These are phyloP conservation scores for Aureobasidium sp. DNA, from an alignment of 2,329 filamentous ascomycete genomes.

Conservation along the genomic window DNA sequence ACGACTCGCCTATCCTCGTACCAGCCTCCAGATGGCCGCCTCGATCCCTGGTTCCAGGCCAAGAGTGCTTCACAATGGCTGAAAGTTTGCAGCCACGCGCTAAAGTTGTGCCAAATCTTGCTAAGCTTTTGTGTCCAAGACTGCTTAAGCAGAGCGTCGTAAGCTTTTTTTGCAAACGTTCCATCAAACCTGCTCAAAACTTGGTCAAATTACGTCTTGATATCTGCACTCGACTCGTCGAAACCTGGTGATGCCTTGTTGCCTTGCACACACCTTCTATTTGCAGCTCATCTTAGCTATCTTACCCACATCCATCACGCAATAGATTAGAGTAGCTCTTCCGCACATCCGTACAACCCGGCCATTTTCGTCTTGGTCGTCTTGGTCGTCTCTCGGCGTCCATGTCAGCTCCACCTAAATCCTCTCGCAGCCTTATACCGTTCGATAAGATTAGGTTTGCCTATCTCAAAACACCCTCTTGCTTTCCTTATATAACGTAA, in stretches of 20 bases:
- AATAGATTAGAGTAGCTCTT: background rate
- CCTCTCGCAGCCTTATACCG: background rate
- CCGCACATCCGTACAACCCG: background rate
- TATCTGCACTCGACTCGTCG: background rate
- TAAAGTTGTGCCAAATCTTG: background rate
- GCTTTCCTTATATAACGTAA: background rate
- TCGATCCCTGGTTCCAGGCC: background rate
- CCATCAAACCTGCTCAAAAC: background rate
- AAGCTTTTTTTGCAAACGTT: background rate
- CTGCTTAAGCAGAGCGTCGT: background rate
- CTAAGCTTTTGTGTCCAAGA: background rate
- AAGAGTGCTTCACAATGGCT: background rate
- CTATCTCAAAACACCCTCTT: background rate
- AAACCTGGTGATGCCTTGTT: background rate
- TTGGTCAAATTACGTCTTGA: background rate
- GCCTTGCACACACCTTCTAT: background rate
- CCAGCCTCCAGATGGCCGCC: background rate
- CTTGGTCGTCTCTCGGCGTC: background rate
- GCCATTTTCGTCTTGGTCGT: background rate
- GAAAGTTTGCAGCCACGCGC: background rate
- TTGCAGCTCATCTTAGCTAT: background rate
- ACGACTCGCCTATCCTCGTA: background rate
- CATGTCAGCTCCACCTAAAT: background rate
- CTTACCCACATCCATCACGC: background rate
- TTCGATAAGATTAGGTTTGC: background rate